Evolutionary conservation across 2,329 filamentous ascomycete genomes (phyloP), one percentile per base, ranked within the genome.

Genomic region (Pseudogymnoascus sp.): DNA sequence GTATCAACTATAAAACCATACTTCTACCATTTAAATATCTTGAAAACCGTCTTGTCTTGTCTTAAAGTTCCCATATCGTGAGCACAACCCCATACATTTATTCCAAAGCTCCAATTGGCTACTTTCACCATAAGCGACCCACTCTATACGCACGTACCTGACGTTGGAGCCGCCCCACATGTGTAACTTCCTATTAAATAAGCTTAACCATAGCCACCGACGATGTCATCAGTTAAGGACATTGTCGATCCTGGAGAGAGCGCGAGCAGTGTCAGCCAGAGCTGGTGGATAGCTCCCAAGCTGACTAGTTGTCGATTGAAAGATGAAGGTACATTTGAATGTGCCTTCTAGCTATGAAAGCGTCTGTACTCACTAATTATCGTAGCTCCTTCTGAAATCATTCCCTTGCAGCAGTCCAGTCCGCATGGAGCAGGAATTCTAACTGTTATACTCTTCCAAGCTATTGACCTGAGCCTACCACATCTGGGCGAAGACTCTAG

Each of bases 401-500:
- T 61, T 29, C 60, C 36, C n/a, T 7, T 21, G 7, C 34, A 61
- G 7, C 36, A n/a, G 11, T n/a, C 36, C 8, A 39, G 31, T 26
- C 29, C 36, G 60, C 60, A n/a, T 5, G 14, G 60, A 61, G 23
- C 36, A 45, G 57, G 59, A 59, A 57, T 57, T 37, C 18, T 62
- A 62, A 39, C 21, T 42, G 62, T 62, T 57, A 37, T 14, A 26
- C 62, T 65, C 29, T 36, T 37, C 40, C 62, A 65, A 39, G 62
- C 40, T 21, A 59, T 36, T 40, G 18, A 59, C 16, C 23, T 65
- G 34, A 61, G 54, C 42, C 12, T 61, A n/a, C 61, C 61, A 51
- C 31, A 63, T 36, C 54, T 45, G 23, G 40, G 14, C 10, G 11
- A 23, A 10, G 40, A 10, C 10, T 45, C 18, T 12, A 45, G 10